Conservation (phyloP, 768 basidiomycete genomes). For the Mycena rebaudengoi region DNA sequence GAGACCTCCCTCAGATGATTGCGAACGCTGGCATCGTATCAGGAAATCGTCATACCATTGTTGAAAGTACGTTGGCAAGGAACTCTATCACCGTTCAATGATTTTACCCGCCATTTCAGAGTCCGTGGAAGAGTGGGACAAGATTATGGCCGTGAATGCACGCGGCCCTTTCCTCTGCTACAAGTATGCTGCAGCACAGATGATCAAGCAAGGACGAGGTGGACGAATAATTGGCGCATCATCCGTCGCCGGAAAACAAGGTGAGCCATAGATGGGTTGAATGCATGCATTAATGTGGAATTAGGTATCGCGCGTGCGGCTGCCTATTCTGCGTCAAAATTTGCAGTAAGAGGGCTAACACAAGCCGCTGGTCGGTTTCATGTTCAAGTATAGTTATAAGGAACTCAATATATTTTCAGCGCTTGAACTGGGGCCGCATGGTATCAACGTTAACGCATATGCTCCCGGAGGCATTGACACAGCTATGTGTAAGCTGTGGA, state of each 20-base stretch:
- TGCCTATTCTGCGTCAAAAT: conserved; percentile 49
- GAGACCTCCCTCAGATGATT: conserved; percentile 32
- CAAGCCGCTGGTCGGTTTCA: conserved; percentile 41
- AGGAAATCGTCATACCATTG: background rate
- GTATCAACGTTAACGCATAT: conserved; percentile 38
- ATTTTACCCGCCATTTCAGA: conserved; percentile 11
- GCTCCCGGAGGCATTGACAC: conserved; percentile 30
- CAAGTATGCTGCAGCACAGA: conserved; percentile 44
- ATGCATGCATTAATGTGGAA: background rate
- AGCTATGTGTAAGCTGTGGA: background rate
- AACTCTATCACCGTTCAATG: background rate
- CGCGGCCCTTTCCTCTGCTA: conserved; percentile 45
- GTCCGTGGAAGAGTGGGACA: conserved; percentile 36
- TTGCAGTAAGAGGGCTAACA: conserved; percentile 52
- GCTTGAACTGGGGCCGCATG: conserved; percentile 33
- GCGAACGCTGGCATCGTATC: conserved; percentile 38
- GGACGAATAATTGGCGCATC: conserved; percentile 49
- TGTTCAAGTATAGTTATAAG: background rate
- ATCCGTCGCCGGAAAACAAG: conserved; percentile 48
- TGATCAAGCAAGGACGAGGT: conserved; percentile 50
- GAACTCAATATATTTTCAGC: conserved; percentile 25
- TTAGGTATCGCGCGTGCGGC: conserved; percentile 12
- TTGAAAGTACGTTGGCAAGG: conserved; percentile 9
- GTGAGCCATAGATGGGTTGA: too few species aligned
- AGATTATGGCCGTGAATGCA: conserved; percentile 37